Base-by-base conservation (phyloP, 108 stramenopile genomes). In the Craspedostauros australis region DNA sequence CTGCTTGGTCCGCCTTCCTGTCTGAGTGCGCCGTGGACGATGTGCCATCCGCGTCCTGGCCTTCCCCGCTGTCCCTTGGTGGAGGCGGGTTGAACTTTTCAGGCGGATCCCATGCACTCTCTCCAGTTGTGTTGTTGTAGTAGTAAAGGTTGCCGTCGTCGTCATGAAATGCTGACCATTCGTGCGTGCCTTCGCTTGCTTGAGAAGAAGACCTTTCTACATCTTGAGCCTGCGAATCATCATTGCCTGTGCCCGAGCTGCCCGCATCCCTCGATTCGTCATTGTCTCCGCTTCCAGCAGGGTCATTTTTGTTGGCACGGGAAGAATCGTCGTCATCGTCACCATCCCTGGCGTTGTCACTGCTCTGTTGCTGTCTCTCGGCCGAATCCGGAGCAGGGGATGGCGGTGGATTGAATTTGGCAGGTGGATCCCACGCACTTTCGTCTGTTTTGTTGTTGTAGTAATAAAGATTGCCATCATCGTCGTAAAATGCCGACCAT, bases 381-480 rank as follows among this genome's bases (percentile, higher is more conserved):
- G 30, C 50, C 9, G 5, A 8, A 15, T 6, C 36, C 38, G 15
- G 20, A 30, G 11, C 24, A 8, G 20, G 9, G 48, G 11, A 53
- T 39, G 58, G 64, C 4, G 64, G 54, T 22, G 60, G 60, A 57
- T 70, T 62, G 46, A 53, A 71, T 24, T 59, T 66, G 14, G 62
- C 64, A 6, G 88, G 88, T 34, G 61, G 43, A 39, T 86, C 84
- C 88, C 88, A 91, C 1, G 77, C 74, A 34, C 64, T 79, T 46
- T 79, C 82, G n/a, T 64, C 66, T 8, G 81, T 84, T n/a, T 25
- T 50, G 11, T 34, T 50, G 60, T 91, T 82, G 68, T 80, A 79
- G 47, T 86, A 91, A 50, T 79, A 86, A 27, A 74, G 57, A 26
- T 53, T 60, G 1, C 85, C 85, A 8, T 67, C 70, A 29, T 69